These are phyloP conservation scores for Heliamphora exappendiculata DNA, from an alignment of 148 eudicot genomes.

Conservation along the genomic window DNA sequence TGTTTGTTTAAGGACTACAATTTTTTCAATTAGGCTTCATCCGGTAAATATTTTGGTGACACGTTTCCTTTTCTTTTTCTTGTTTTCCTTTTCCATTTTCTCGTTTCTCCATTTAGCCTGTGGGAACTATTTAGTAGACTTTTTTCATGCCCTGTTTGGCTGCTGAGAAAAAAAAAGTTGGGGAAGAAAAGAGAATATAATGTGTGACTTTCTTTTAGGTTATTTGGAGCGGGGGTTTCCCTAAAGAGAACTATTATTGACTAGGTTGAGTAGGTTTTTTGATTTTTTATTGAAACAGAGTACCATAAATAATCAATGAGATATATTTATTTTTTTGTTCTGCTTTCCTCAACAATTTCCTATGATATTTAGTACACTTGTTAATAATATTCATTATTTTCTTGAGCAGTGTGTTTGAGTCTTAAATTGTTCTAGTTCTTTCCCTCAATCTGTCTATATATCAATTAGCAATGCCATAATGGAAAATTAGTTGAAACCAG, in stretches of 20 bases:
- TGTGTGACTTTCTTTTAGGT: no score
- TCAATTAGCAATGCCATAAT: neutral
- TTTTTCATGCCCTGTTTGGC: neutral
- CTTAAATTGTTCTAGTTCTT: neutral
- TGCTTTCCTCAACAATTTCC: neutral
- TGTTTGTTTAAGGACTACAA: neutral
- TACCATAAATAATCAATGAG: no score
- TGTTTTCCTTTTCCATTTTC: neutral
- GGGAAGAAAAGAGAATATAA: no score
- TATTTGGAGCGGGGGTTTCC: no score
- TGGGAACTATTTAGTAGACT: neutral
- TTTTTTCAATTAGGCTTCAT: neutral
- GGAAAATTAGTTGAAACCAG: neutral
- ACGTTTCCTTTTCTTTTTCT: neutral
- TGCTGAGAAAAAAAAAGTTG: neutral
- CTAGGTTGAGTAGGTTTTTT: no score
- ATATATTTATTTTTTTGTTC: no score
- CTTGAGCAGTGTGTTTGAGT: neutral
- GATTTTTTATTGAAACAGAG: no score
- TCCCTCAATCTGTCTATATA: neutral
- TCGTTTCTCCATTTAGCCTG: neutral
- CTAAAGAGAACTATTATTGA: no score
- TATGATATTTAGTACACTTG: neutral
- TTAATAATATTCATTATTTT: neutral
- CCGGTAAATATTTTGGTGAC: neutral